phyloP scores from a whole-genome alignment of 2,329 filamentous ascomycete genomes.

The Pestalotiopsis sp. region DNA sequence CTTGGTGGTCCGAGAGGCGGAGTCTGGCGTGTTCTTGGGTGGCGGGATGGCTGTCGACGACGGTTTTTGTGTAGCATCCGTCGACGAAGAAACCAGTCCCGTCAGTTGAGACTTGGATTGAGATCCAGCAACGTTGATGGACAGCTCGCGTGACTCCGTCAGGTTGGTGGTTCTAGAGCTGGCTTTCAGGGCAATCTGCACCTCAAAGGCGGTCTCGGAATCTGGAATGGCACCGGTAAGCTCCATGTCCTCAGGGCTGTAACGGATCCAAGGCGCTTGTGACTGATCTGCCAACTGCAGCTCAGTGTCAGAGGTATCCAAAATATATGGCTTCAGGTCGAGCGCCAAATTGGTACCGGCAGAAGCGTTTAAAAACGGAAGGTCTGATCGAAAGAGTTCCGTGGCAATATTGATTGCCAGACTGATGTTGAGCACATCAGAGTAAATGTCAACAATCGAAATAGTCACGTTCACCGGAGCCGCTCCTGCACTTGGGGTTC shows the following conservation, averaged over 20 bases:
- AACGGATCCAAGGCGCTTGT: conserved; percentile 32
- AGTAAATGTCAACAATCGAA: conserved; percentile 59
- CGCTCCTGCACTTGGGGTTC: conserved; percentile 63
- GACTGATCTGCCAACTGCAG: conserved; percentile 26
- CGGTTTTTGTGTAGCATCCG: neutral
- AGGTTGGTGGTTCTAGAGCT: conserved; percentile 23
- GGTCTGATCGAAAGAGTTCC: conserved; percentile 28
- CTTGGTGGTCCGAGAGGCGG: conserved; percentile 22
- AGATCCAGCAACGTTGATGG: neutral
- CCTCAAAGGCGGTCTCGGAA: conserved; percentile 14
- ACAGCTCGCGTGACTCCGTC: conserved; percentile 20
- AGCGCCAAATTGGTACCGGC: conserved; percentile 30
- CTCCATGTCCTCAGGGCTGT: conserved; percentile 26
- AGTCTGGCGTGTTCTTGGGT: neutral
- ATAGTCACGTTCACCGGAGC: conserved; percentile 65
- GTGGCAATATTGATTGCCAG: conserved; percentile 36
- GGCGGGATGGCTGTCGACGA: conserved; percentile 5
- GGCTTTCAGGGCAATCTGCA: conserved; percentile 25
- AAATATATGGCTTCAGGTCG: conserved; percentile 31
- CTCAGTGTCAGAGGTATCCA: conserved; percentile 24
- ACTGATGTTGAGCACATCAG: conserved; percentile 60
- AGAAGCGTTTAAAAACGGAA: conserved; percentile 30
- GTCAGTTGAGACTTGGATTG: neutral
- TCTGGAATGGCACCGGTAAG: conserved; percentile 29
- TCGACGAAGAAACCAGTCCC: neutral